Percentiles rank a stretch among this genome's conserved stretches.
Evolutionary conservation across 2,329 filamentous ascomycete genomes (phyloP).

Genomic region (Exophiala calicioides): DNA sequence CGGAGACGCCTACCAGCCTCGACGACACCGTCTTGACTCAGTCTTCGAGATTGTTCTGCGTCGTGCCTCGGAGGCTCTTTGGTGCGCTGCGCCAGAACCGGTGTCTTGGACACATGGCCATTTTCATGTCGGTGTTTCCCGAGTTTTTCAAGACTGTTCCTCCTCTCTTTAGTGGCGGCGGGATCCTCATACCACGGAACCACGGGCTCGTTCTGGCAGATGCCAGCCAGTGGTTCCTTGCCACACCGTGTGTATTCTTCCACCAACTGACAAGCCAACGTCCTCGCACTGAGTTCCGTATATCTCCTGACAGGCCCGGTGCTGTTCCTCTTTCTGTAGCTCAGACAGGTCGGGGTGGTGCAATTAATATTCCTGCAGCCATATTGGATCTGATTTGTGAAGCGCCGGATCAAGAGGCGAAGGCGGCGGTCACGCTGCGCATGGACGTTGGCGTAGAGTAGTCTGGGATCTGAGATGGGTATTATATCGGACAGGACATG

Average conservation of each 20-base stretch:
- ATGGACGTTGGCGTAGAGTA: slow-evolving; percentile 19
- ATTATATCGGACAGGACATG: slow-evolving; percentile 23
- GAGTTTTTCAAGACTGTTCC: slow-evolving; percentile 19
- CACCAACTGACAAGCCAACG: slow-evolving; percentile 76
- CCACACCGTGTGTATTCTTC: slow-evolving; percentile 53
- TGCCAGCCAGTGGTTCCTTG: slow-evolving; percentile 56
- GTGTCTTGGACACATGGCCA: slow-evolving; percentile 5
- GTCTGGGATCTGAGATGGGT: slow-evolving; percentile 18
- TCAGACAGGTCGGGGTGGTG: slow-evolving; percentile 76
- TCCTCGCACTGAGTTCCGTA: slow-evolving; percentile 77
- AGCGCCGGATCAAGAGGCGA: slow-evolving; percentile 42
- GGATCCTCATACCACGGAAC: slow-evolving; percentile 31
- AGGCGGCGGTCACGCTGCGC: slow-evolving; percentile 30
- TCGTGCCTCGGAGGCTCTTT: slow-evolving; percentile 9
- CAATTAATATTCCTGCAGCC: slow-evolving; percentile 73
- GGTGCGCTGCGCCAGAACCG: neutral
- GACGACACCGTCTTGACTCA: slow-evolving; percentile 15
- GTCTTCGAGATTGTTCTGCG: too few relatives aligned
- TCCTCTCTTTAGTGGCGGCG: slow-evolving; percentile 17
- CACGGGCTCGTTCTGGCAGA: slow-evolving; percentile 30
- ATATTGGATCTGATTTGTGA: slow-evolving; percentile 76
- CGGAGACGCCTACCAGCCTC: slow-evolving; percentile 15
- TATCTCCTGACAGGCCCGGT: slow-evolving; percentile 74
- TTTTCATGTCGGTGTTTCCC: slow-evolving; percentile 11
- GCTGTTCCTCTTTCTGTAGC: slow-evolving; percentile 68